These are phyloP conservation scores for Yarrowia galli DNA, from an alignment of 1,139 yeast species.

Conservation along the genomic window DNA sequence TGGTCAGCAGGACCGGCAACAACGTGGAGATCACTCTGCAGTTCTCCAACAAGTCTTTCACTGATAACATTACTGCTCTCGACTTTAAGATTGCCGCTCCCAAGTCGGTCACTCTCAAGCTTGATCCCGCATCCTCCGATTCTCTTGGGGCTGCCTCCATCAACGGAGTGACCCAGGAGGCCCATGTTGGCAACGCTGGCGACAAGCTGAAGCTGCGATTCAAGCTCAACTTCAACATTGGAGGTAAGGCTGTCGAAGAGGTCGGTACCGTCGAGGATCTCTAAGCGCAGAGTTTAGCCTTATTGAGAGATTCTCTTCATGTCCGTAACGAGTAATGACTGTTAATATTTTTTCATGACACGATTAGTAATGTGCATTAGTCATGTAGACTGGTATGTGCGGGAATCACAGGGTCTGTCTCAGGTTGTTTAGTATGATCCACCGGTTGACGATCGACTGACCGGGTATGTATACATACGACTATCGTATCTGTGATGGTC, in stretches of 20 bases:
- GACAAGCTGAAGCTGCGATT: conserved; percentile 73
- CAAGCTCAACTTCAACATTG: conserved; percentile 68
- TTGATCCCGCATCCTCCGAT: conserved; percentile 74
- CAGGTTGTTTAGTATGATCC: not conserved
- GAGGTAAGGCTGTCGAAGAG: conserved; percentile 44
- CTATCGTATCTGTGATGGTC: not conserved
- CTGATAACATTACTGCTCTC: conserved; percentile 56
- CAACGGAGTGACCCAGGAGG: conserved; percentile 65
- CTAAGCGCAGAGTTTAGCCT: no score
- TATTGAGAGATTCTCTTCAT: conserved; percentile 1
- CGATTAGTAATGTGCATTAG: not conserved
- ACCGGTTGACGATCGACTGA: not conserved
- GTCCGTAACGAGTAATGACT: conserved; percentile 36
- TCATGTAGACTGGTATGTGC: no score
- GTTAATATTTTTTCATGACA: conserved; percentile 9
- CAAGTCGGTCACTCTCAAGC: conserved; percentile 66
- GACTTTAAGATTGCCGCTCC: conserved; percentile 86
- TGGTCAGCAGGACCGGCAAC: conserved; percentile 48
- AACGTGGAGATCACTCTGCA: conserved; percentile 57
- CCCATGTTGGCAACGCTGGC: conserved; percentile 63
- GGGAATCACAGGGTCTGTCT: no score
- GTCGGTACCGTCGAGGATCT: conserved; percentile 48
- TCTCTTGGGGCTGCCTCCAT: conserved; percentile 59
- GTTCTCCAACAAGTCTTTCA: conserved; percentile 59
- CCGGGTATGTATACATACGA: not conserved